Conservation (phyloP, 108 stramenopile species). For the Nitzschia sp. region DNA sequence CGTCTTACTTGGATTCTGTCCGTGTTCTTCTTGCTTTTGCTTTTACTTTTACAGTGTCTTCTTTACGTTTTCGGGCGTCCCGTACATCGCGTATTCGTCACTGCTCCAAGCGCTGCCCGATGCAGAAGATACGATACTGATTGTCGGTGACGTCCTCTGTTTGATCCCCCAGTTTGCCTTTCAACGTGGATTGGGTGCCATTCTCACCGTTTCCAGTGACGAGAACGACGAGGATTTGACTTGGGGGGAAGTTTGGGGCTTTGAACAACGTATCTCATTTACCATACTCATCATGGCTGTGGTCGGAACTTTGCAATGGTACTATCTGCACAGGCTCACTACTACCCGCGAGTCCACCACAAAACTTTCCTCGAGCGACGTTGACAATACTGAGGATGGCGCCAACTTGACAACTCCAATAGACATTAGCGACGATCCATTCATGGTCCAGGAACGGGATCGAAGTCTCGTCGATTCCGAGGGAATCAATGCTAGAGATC, state of each 20-base stretch:
- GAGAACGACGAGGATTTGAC: slow-evolving; percentile 29
- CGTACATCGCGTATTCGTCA: slow-evolving; percentile 27
- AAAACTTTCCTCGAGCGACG: slow-evolving; percentile 9
- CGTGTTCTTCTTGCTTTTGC: background rate
- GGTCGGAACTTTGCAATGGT: slow-evolving; percentile 38
- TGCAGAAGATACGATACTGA: slow-evolving; percentile 12
- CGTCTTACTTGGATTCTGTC: no score
- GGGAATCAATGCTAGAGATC: slow-evolving; percentile 43
- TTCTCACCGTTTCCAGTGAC: slow-evolving; percentile 26
- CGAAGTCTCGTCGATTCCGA: slow-evolving; percentile 12
- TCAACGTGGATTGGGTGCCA: slow-evolving; percentile 42
- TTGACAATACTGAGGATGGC: background rate
- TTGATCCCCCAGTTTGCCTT: slow-evolving; percentile 39
- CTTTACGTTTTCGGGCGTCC: slow-evolving; percentile 28
- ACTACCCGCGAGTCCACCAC: slow-evolving; percentile 12
- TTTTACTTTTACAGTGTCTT: slow-evolving; percentile 10
- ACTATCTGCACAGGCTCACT: slow-evolving; percentile 32
- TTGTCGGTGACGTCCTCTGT: slow-evolving; percentile 42
- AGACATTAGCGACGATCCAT: slow-evolving; percentile 16
- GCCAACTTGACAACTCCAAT: slow-evolving; percentile 5
- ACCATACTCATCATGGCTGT: slow-evolving; percentile 33
- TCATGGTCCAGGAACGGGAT: slow-evolving; percentile 28
- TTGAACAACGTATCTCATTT: slow-evolving; percentile 40
- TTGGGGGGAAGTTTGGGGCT: slow-evolving; percentile 41
- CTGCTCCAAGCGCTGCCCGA: slow-evolving; percentile 27